These are phyloP conservation scores for Luffa acutangula DNA, from an alignment of 306 rosid genomes.

Conservation along the genomic window DNA sequence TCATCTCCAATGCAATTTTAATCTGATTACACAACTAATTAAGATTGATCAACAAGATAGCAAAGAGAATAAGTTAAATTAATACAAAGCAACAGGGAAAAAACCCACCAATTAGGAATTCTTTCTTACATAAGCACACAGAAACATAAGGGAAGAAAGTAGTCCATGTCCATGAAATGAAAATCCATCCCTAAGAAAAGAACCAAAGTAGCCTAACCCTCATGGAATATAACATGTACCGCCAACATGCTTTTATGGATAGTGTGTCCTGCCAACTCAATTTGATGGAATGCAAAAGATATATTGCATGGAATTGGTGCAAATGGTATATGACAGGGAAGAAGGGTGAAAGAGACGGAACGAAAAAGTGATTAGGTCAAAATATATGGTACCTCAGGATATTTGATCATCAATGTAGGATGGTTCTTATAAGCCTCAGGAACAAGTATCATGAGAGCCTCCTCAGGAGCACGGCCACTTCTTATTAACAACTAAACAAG, in stretches of 20 bases:
- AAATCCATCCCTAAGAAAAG: background rate
- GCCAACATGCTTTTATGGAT: background rate
- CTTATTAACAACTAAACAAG: constrained; percentile 59
- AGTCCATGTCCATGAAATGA: constrained; percentile 12
- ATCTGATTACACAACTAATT: background rate
- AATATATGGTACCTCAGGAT: constrained; percentile 69
- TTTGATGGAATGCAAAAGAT: background rate
- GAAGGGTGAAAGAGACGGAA: background rate
- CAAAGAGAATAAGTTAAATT: background rate
- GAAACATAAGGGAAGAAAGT: background rate
- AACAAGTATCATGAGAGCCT: constrained; percentile 93
- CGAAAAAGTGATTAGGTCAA: background rate
- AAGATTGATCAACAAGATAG: background rate
- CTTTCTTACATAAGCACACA: background rate
- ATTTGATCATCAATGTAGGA: constrained; percentile 79
- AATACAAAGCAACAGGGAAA: background rate
- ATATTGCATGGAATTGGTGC: background rate
- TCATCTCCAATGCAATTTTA: background rate
- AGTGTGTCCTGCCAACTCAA: background rate
- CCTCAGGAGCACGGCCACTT: constrained; percentile 96
- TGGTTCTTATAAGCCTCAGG: constrained; percentile 98
- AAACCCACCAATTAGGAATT: background rate
- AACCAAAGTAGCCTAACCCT: background rate
- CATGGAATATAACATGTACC: background rate
- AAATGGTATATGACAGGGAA: background rate